Conservation (phyloP, 768 basidiomycete species). For the Fomitopsis pulvina region DNA sequence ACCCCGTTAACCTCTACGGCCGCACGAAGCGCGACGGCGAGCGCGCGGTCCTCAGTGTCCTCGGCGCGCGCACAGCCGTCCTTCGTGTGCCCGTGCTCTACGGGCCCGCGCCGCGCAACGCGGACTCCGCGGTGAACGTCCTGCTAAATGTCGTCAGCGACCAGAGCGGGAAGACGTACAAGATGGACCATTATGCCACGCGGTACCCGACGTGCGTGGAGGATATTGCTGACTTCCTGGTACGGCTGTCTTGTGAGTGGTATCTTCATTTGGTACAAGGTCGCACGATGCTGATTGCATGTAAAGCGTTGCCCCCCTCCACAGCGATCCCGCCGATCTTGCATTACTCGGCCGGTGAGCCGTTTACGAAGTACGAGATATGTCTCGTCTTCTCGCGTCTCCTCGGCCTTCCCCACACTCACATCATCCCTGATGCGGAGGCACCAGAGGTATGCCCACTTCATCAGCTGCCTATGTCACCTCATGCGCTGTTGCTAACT, state of each 20-base stretch:
- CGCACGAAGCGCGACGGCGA: constrained; percentile 86
- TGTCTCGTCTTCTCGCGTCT: constrained; percentile 72
- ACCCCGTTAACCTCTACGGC: constrained; percentile 88
- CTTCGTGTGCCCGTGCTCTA: constrained; percentile 93
- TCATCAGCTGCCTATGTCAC: not conserved
- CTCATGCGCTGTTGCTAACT: not conserved
- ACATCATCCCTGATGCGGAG: constrained; percentile 70
- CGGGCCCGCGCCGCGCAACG: constrained; percentile 77
- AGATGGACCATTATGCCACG: constrained; percentile 94
- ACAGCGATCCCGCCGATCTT: constrained; percentile 59
- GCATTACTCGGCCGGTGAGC: constrained; percentile 80
- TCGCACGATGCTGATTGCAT: not conserved
- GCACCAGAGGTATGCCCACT: constrained; percentile 42
- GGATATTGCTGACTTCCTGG: constrained; percentile 83
- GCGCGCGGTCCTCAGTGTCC: constrained; percentile 56
- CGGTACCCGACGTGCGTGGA: constrained; percentile 88
- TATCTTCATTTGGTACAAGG: constrained; percentile 15
- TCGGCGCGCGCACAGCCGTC: constrained; percentile 55
- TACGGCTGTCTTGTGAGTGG: constrained; percentile 60
- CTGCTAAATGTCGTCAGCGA: constrained; percentile 83
- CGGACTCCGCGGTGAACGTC: constrained; percentile 86
- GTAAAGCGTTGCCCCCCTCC: constrained; percentile 27
- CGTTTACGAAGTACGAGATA: constrained; percentile 92
- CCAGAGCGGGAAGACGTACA: constrained; percentile 81
- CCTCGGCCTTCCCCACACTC: constrained; percentile 60